phyloP scores from a whole-genome alignment of 805 yeast genomes.

The Sugiyamaella smithiae region DNA sequence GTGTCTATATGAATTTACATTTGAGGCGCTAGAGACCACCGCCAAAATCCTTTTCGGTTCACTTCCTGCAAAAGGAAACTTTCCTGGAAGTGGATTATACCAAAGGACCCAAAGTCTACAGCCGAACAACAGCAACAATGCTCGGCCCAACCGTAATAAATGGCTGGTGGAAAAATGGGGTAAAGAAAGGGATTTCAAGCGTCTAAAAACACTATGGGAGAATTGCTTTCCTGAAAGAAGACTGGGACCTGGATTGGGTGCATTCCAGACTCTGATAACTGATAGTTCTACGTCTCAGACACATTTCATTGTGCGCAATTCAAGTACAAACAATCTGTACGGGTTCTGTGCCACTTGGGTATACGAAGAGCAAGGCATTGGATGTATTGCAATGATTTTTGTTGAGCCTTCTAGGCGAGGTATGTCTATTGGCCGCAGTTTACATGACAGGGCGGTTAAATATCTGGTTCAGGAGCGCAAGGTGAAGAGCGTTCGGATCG shows the following conservation, averaged over 20 bases:
- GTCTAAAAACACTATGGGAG: conserved; percentile 45
- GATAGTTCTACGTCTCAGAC: conserved; percentile 27
- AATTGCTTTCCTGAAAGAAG: conserved; percentile 36
- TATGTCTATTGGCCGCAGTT: conserved; percentile 53
- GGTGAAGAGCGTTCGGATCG: conserved; percentile 43
- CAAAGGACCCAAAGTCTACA: conserved; percentile 23
- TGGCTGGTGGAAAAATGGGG: conserved; percentile 62
- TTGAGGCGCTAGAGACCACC: conserved; percentile 47
- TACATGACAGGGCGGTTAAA: conserved; percentile 51
- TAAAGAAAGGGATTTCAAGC: conserved; percentile 49
- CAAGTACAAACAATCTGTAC: conserved; percentile 51
- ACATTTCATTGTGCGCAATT: conserved; percentile 55
- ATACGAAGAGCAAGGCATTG: conserved; percentile 37
- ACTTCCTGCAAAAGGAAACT: conserved; percentile 48
- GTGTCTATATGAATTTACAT: conserved; percentile 60
- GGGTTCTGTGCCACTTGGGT: conserved; percentile 58
- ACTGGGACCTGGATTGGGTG: conserved; percentile 24
- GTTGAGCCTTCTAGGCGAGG: conserved; percentile 54
- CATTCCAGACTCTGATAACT: conserved; percentile 21
- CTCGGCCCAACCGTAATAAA: conserved; percentile 20
- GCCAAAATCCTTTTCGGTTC: conserved; percentile 56
- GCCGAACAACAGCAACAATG: conserved; percentile 8
- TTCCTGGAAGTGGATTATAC: conserved; percentile 49
- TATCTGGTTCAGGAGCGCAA: conserved; percentile 45
- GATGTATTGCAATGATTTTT: conserved; percentile 45